Evolutionary conservation across 352 stramenopile species (phyloP).

Genomic region (Pythium sp.): DNA sequence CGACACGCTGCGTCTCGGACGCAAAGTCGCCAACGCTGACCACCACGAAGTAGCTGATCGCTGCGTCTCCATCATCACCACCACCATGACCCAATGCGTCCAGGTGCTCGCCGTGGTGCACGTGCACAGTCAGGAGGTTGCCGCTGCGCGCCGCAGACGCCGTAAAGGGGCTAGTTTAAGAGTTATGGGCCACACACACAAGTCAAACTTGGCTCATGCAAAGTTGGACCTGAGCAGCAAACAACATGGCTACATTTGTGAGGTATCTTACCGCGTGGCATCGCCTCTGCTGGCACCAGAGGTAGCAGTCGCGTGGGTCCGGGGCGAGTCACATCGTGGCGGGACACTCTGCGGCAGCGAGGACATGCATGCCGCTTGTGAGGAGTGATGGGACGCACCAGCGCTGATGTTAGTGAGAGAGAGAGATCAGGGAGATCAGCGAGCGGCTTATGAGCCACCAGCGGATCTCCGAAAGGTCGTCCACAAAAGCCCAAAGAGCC

Average conservation of each 20-base stretch:
- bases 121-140: constrained; percentile 46
- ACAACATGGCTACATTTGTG: constrained; percentile 1
- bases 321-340: constrained; percentile 34
- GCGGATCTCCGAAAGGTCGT: constrained; percentile 10
- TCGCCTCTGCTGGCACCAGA: constrained; percentile 2
- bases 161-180: constrained; percentile 45
- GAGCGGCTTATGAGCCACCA: neutral
- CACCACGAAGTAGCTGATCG: constrained; percentile 31
- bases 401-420: neutral
- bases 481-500: neutral
- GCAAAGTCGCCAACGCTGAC: constrained; percentile 26
- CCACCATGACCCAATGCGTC: constrained; percentile 9
- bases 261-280: constrained; percentile 19
- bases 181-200: neutral
- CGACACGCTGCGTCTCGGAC: neutral
- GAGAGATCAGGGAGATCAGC: neutral
- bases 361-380: constrained; percentile 40
- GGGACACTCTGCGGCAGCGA: constrained; percentile 19
- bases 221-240: neutral
- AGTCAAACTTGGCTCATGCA: neutral
- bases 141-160: constrained; percentile 33
- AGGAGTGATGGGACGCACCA: neutral
- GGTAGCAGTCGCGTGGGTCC: neutral
- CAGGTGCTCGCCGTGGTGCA: constrained; percentile 48
- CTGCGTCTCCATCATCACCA: neutral